A percentile compares a stretch with the other conserved stretches of the same genome.
These are phyloP conservation scores for Sporothrix humicola DNA, from an alignment of 2,329 filamentous ascomycete species.

Conservation along the genomic window DNA sequence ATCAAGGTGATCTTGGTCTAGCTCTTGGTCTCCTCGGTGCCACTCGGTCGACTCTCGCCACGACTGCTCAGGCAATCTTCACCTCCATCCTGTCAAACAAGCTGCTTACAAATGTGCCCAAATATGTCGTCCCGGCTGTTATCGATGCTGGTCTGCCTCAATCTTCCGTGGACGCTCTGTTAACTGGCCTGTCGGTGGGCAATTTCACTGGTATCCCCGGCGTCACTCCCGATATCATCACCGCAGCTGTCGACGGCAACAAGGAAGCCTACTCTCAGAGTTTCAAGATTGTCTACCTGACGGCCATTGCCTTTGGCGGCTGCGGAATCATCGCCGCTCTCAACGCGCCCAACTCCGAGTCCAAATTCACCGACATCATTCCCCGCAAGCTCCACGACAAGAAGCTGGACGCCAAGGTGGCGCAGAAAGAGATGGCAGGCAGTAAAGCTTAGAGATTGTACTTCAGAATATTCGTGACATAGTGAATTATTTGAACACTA, in stretches of 20 bases:
- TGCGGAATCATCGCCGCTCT: not conserved
- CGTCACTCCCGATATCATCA: conserved; percentile 45
- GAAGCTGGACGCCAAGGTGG: not conserved
- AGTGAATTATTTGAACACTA: not conserved
- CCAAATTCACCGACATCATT: not conserved
- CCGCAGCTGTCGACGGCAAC: conserved; percentile 45
- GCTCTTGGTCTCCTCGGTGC: conserved; percentile 52
- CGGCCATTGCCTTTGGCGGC: conserved; percentile 5
- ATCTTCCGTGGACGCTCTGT: conserved; percentile 44
- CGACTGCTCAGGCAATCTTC: conserved; percentile 48
- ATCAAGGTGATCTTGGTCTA: conserved; percentile 54
- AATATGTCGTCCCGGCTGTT: conserved; percentile 47
- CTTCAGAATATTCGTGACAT: not conserved
- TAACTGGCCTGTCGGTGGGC: conserved; percentile 45
- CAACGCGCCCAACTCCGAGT: not conserved
- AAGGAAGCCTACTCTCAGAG: conserved; percentile 51
- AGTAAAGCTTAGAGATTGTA: not conserved
- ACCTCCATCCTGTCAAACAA: conserved; percentile 47
- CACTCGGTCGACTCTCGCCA: conserved; percentile 51
- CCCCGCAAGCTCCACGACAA: conserved; percentile 2
- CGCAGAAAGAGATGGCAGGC: not conserved
- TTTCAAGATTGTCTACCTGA: conserved; percentile 50
- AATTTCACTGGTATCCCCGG: conserved; percentile 44
- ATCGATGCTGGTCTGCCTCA: conserved; percentile 46
- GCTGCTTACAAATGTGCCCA: conserved; percentile 44